Percentiles rank a stretch among this genome's conserved stretches.
Evolutionary conservation across 2,329 filamentous ascomycete genomes (phyloP).

Genomic region (Phyllosticta paracitricarpa): DNA sequence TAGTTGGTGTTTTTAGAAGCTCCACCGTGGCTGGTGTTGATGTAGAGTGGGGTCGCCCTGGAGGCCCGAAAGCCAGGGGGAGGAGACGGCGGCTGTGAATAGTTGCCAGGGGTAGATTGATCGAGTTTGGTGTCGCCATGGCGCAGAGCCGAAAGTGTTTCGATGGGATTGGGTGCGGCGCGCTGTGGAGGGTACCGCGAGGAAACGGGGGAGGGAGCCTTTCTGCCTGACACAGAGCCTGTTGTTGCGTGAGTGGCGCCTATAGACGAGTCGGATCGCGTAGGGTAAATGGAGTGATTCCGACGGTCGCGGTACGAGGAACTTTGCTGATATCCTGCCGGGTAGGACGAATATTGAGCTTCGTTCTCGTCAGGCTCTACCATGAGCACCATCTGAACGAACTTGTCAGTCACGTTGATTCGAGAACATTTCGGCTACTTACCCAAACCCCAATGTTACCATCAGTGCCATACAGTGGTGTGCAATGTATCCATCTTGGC

Average conservation of each 20-base stretch:
- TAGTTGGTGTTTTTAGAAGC: neutral
- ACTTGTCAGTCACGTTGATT: no score
- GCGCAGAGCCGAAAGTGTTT: neutral
- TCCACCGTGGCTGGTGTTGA: neutral
- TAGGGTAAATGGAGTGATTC: neutral
- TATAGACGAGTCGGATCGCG: neutral
- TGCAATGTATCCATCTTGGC: conserved; percentile 65
- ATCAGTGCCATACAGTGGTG: conserved; percentile 56
- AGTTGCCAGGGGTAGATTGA: no score
- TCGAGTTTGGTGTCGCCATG: neutral
- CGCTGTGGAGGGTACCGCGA: neutral
- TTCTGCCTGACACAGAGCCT: neutral
- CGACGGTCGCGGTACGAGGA: neutral
- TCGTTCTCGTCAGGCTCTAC: conserved; percentile 48
- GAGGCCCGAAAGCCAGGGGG: neutral
- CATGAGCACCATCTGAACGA: conserved; percentile 51
- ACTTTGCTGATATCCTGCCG: neutral
- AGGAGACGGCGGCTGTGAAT: neutral
- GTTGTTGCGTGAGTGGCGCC: neutral
- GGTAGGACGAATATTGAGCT: neutral
- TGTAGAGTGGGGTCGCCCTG: neutral
- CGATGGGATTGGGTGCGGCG: neutral
- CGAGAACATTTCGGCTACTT: neutral
- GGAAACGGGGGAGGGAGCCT: neutral
- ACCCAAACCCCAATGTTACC: conserved; percentile 58